Evolutionary conservation across 176 grass and related monocot genomes (phyloP), one percentile per base, ranked within the genome.

Genomic region (Calamus simplicifolius): DNA sequence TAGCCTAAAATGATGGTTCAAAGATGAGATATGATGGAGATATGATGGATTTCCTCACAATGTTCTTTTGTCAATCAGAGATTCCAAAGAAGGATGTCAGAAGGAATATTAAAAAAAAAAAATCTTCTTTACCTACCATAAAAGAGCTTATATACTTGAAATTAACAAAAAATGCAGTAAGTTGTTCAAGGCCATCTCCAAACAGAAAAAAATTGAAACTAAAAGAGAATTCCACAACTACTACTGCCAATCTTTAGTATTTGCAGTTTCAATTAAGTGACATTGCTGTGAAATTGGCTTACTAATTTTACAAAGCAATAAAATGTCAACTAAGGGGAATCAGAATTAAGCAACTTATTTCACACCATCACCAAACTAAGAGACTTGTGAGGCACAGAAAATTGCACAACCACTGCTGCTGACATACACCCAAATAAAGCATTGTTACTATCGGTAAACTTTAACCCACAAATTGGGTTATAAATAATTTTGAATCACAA

Each of bases 211-310:
- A 27, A 17, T 65, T 64, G 29, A 67, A 6, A 27, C 8, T 7
- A 16, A 68, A 13, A 58, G 15, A 29, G 15, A 5, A 17, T 15
- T 68, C 52, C 38, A 75, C 4, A 28, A 16, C 14, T 38, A 16
- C 19, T 59, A 68, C 53, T 53, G 63, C 63, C 63, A 59, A 68
- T 4, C 30, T 51, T 67, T 25, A 68, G 63, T 52, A 15, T 29
- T 51, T 5, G 5, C 31, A 23, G 51, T 56, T 59, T 59, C 5
- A 43, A 4, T 52, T 59, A 56, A 51, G 59, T 16, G 53, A 59
- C 63, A 68, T 68, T 75, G 38, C 23, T 59, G 62, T 51, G 54
- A 6, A 35, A 67, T 59, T 68, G 35, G 54, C 56, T 59, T 17
- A 7, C 6, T 16, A 7, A 19, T 17, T 61, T 30, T 5, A 14